Conservation (phyloP, 2,329 filamentous ascomycete genomes). For the Xylaria sp. region DNA sequence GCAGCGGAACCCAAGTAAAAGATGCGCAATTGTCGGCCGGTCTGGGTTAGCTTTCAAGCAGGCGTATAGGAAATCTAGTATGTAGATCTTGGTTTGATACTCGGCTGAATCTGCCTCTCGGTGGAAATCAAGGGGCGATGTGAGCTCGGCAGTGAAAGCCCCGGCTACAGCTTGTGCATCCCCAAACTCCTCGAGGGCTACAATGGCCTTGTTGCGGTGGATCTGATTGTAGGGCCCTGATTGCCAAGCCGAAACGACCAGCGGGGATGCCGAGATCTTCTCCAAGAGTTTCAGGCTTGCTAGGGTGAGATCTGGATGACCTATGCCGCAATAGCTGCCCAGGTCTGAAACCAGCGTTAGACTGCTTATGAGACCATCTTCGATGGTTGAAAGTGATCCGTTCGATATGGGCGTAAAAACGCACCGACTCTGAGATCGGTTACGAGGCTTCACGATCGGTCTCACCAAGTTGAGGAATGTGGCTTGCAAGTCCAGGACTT, state of each 20-base stretch:
- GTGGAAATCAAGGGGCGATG: constrained; percentile 65
- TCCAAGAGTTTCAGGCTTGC: constrained; percentile 77
- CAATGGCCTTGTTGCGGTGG: constrained; percentile 77
- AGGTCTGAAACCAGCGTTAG: constrained; percentile 74
- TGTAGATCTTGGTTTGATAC: constrained; percentile 76
- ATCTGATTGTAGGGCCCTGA: constrained; percentile 56
- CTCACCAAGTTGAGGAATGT: constrained; percentile 88
- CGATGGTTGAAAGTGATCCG: constrained; percentile 77
- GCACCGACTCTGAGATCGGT: constrained; percentile 36
- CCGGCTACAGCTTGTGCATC: constrained; percentile 75
- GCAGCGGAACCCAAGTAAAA: constrained; percentile 82
- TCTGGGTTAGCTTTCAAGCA: constrained; percentile 71
- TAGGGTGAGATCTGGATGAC: constrained; percentile 73
- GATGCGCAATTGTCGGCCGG: constrained; percentile 81
- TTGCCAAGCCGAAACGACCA: constrained; percentile 66
- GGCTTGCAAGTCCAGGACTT: constrained; percentile 78
- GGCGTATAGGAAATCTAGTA: constrained; percentile 79
- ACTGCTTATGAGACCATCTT: constrained; percentile 82
- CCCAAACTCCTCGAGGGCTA: constrained; percentile 76
- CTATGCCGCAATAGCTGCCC: constrained; percentile 79
- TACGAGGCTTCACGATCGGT: constrained; percentile 65
- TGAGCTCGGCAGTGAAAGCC: constrained; percentile 64
- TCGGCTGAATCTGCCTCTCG: constrained; percentile 62
- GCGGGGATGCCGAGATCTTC: constrained; percentile 78
- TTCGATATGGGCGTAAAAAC: constrained; percentile 43